phyloP scores from a whole-genome alignment of 2,329 filamentous ascomycete genomes.

The Pseudogymnoascus pannorum region DNA sequence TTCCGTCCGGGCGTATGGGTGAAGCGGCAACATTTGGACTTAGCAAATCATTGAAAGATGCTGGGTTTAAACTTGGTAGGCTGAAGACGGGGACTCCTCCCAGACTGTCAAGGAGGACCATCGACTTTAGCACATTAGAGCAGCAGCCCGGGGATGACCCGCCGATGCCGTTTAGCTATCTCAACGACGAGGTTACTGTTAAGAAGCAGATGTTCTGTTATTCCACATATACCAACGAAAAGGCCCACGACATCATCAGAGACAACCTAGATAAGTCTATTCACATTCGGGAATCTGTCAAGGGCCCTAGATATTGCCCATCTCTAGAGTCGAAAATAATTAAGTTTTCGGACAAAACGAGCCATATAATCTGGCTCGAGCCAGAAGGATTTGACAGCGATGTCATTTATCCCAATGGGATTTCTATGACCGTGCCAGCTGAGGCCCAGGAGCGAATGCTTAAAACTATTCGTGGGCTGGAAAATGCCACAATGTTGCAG shows the following conservation, averaged over 20 bases:
- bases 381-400: conserved; percentile 89
- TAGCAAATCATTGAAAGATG: conserved; percentile 81
- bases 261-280: conserved; percentile 92
- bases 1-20: conserved; percentile 83
- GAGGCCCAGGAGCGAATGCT: conserved; percentile 80
- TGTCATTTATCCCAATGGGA: conserved; percentile 89
- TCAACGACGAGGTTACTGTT: conserved; percentile 72
- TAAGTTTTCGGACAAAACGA: conserved; percentile 70
- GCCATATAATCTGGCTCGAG: conserved; percentile 92
- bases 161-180: conserved; percentile 83
- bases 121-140: conserved; percentile 68
- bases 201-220: conserved; percentile 79
- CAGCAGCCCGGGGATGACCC: conserved; percentile 76
- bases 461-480: conserved; percentile 80
- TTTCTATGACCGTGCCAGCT: conserved; percentile 92
- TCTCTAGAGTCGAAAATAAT: conserved; percentile 93
- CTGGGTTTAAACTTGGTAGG: conserved; percentile 81
- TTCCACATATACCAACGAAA: conserved; percentile 78
- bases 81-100: conserved; percentile 96
- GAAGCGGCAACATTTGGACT: conserved; percentile 89
- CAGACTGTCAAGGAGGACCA: conserved; percentile 71
- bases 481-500: conserved; percentile 85
- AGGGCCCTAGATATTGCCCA: conserved; percentile 89
- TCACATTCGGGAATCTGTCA: conserved; percentile 91
- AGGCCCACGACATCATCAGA: conserved; percentile 74